phyloP scores from a whole-genome alignment of 495 filamentous ascomycete genomes.

The Tetracladium marchalianum region DNA sequence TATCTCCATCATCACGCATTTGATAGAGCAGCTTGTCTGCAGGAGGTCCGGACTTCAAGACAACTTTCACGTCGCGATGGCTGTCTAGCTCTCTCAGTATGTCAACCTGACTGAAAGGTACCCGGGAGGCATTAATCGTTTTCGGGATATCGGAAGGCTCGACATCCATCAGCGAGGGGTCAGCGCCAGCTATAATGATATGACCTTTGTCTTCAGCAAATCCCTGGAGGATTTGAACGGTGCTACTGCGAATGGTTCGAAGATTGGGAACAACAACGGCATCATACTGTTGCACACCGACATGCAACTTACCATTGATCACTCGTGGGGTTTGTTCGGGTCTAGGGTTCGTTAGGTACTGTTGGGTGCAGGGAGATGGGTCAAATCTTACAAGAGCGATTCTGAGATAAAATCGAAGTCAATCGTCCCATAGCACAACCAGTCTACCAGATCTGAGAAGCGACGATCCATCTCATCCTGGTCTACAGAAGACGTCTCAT shows the following conservation, averaged over 20 bases:
- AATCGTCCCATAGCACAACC: constrained; percentile 17
- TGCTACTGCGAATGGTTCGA: constrained; percentile 16
- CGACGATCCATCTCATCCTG: constrained; percentile 15
- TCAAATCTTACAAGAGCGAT: constrained; percentile 7
- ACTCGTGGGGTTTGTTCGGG: constrained; percentile 12
- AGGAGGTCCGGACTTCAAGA: background rate
- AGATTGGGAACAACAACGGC: constrained; percentile 19
- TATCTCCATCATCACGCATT: constrained; percentile 18
- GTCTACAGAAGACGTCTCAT: background rate
- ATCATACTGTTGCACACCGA: constrained; percentile 18
- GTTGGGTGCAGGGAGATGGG: too few species aligned
- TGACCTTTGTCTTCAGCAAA: constrained; percentile 11
- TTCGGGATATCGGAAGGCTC: background rate
- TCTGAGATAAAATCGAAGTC: constrained; percentile 23
- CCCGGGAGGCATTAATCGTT: constrained; percentile 1
- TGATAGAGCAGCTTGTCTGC: constrained; percentile 16
- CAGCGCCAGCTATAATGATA: constrained; percentile 15
- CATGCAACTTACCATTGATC: constrained; percentile 7
- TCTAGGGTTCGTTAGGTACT: too few species aligned
- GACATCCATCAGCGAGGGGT: constrained; percentile 8
- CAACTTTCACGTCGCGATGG: constrained; percentile 12
- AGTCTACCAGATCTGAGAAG: constrained; percentile 16
- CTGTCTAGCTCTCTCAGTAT: constrained; percentile 12
- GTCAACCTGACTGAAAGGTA: constrained; percentile 2
- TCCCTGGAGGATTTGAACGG: constrained; percentile 8